Conservation (phyloP, 2,329 filamentous ascomycete genomes). For the Aspergillus oerlinghausenensis region DNA sequence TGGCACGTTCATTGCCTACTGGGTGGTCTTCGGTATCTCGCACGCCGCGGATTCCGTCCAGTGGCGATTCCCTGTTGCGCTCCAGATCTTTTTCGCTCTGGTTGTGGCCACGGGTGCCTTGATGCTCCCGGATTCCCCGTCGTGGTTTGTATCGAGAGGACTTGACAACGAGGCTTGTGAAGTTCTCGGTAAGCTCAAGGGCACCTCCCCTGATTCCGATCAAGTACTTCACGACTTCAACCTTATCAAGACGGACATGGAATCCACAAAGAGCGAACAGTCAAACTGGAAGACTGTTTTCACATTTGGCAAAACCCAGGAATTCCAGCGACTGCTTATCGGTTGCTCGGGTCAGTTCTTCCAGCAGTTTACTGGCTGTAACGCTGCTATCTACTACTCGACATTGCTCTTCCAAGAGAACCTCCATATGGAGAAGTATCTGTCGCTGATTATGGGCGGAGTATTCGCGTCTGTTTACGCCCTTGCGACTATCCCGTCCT, state of each 20-base stretch:
- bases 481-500: constrained; percentile 23
- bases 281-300: constrained; percentile 23
- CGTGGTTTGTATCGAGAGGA: constrained; percentile 51
- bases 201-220: constrained; percentile 35
- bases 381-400: constrained; percentile 43
- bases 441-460: constrained; percentile 24
- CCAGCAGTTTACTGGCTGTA: constrained; percentile 45
- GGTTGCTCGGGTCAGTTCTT: constrained; percentile 33
- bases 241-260: constrained; percentile 45
- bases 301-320: constrained; percentile 28
- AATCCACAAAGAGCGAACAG: constrained; percentile 28
- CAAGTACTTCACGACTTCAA: constrained; percentile 24
- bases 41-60: constrained; percentile 28
- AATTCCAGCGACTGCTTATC: constrained; percentile 27
- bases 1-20: constrained; percentile 32
- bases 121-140: constrained; percentile 49
- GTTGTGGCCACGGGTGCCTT: constrained; percentile 17
- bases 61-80: constrained; percentile 45
- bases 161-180: constrained; percentile 43
- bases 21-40: constrained; percentile 32
- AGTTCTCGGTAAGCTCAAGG: constrained; percentile 46
- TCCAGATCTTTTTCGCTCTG: constrained; percentile 43
- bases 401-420: constrained; percentile 42
- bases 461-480: constrained; percentile 26
- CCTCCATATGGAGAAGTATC: constrained; percentile 18